phyloP scores from a whole-genome alignment of 2,329 filamentous ascomycete species.

The Akanthomyces dipterigenus region DNA sequence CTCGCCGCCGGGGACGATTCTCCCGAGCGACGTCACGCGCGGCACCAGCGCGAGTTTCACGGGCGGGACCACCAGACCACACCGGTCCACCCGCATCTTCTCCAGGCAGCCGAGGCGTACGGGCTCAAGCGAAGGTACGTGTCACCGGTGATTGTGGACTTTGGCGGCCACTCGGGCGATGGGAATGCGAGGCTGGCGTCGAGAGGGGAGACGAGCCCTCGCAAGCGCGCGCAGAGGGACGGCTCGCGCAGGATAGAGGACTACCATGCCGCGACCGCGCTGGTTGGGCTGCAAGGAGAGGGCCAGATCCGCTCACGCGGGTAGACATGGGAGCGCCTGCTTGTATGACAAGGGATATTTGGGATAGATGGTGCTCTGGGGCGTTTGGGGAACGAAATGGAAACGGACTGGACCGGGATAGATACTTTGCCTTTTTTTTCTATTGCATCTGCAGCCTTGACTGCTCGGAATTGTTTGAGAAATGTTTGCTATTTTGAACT shows the following conservation, averaged over 20 bases:
- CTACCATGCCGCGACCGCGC: conserved; percentile 12
- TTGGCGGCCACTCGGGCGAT: not conserved
- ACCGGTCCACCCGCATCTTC: not conserved
- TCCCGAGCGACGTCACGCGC: not conserved
- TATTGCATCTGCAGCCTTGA: not conserved
- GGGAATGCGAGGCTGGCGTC: not conserved
- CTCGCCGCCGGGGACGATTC: not conserved
- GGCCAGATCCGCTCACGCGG: not conserved
- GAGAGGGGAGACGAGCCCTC: not conserved
- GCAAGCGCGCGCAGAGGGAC: conserved; percentile 1
- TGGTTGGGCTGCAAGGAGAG: conserved; percentile 14
- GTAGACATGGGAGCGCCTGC: not conserved
- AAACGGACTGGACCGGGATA: not conserved
- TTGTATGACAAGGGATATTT: not conserved
- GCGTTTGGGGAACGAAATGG: not conserved
- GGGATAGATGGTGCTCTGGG: not conserved
- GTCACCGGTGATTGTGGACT: not conserved
- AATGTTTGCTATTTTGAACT: not conserved
- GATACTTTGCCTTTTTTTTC: not conserved
- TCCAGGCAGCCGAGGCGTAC: not conserved
- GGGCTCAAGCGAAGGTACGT: conserved; percentile 5
- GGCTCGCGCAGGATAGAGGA: conserved; percentile 7
- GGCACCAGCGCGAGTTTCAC: not conserved
- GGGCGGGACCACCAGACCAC: not conserved
- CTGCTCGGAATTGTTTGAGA: conserved; percentile 3